A percentile compares a stretch with the other conserved stretches of the same genome.
Evolutionary conservation across 164 flowering plant genomes (phyloP).

Genomic region (Berberis vulgaris): DNA sequence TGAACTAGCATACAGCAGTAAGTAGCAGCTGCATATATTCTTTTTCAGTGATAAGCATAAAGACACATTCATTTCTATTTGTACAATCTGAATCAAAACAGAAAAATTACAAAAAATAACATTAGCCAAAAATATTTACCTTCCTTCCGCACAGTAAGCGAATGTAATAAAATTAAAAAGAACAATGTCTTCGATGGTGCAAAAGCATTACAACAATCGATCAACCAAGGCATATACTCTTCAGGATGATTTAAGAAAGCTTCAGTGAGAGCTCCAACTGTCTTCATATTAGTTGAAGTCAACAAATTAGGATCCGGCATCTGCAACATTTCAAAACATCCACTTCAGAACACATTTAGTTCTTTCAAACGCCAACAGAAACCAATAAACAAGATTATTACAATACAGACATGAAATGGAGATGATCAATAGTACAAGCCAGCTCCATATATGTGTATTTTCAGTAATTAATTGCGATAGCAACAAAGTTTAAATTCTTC

Average conservation of each 20-base stretch:
- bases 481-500: too few relatives aligned
- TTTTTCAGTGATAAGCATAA: too few relatives aligned
- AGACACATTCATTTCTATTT: too few relatives aligned
- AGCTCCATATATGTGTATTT: too few relatives aligned
- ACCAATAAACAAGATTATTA: too few relatives aligned
- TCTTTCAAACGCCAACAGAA: background rate
- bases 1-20: background rate
- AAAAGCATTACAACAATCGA: conserved; percentile 32
- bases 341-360: background rate
- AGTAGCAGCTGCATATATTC: background rate
- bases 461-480: too few relatives aligned
- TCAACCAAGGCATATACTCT: conserved; percentile 50
- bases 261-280: conserved; percentile 45
- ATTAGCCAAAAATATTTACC: conserved; percentile 7
- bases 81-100: background rate
- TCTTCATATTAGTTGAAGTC: conserved; percentile 45
- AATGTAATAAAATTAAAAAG: conserved; percentile 55
- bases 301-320: conserved; percentile 23
- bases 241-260: conserved; percentile 30
- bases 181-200: conserved; percentile 54
- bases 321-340: conserved; percentile 30
- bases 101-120: background rate
- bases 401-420: too few relatives aligned
- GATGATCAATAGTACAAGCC: too few relatives aligned
- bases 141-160: conserved; percentile 25